Base-by-base conservation (phyloP, 2,329 filamentous ascomycete genomes). In the Periconia digitata region DNA sequence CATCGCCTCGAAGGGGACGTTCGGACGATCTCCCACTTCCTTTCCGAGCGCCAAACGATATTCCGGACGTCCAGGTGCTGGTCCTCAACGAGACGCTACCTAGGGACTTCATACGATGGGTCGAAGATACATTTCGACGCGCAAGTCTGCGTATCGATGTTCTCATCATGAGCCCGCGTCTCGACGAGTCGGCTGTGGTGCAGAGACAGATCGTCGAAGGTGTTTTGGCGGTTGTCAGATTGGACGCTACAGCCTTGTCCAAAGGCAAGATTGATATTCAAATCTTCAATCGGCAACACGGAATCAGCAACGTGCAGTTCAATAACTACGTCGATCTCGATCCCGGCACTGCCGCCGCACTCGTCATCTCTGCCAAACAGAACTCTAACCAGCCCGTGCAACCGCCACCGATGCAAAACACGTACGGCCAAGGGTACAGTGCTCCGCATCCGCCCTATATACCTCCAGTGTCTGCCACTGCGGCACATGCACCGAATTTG, bases 31-130 rank as follows among this genome's bases (percentile, higher is more conserved):
- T 91, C 12, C 86, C 88, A 23, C 81, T 95, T 7, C 89, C 90
- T 37, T 82, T 85, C 47, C 81, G 91, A 48, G 82, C 85, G 49
- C 85, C 89, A 4, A 76, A 81, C 48, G 84, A 94, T 55, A 85
- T 96, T 18, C 92, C 92, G 2, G 91, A 97, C 60, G 87, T 96
- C 15, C 91, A 96, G 67, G 84, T 97, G 23, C 82, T 96, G 22
- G 81, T 95, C 5, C 78, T 92, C 38, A 85, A 92, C 55, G 85
- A 91, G 57, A 56, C 54, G 21, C 80, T 95, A 6, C 66, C 66
- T 35, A 68, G 87, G 51, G 86, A 90, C 47, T 96, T 95, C 63
- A 84, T 96, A 43, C 79, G 79, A 44, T 96, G 89, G 81, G 86
- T 95, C 10, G 88, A 96, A 66, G 80, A 81, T 27, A 81, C 85